phyloP scores from a whole-genome alignment of 106 monocot species.

The Dioscorea alata region DNA sequence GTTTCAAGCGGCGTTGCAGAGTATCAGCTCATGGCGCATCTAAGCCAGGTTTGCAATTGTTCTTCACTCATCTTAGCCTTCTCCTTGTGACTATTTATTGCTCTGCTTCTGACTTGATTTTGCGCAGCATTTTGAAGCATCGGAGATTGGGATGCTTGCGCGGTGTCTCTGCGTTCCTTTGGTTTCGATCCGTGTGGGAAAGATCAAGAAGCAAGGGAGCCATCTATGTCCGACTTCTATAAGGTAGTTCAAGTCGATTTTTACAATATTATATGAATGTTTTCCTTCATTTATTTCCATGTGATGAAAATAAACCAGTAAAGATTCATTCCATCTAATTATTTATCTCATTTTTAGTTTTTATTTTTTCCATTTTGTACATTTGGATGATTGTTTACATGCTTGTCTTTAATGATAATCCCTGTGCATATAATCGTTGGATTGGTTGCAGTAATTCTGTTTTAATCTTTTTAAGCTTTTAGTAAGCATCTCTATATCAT shows the following conservation, averaged over 20 bases:
- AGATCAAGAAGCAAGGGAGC: constrained; percentile 45
- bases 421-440: too few species aligned
- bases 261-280: too few species aligned
- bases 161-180: constrained; percentile 87
- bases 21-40: constrained; percentile 44
- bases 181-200: constrained; percentile 90
- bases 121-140: constrained; percentile 74
- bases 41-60: constrained; percentile 38
- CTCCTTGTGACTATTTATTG: background rate
- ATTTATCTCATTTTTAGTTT: too few species aligned
- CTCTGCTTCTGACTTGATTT: background rate
- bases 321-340: too few species aligned
- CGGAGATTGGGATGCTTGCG: constrained; percentile 69
- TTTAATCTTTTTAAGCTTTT: too few species aligned
- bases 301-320: too few species aligned
- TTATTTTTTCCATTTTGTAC: too few species aligned
- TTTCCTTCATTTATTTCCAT: too few species aligned
- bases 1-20: constrained; percentile 37
- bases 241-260: constrained; percentile 33
- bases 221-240: constrained; percentile 56
- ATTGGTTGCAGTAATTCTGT: too few species aligned
- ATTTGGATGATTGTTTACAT: too few species aligned
- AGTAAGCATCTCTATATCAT: too few species aligned
- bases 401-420: too few species aligned
- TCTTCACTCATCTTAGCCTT: background rate